Evolutionary conservation across 257 asterid genomes (phyloP).

Genomic region (Solanum stenotomum): DNA sequence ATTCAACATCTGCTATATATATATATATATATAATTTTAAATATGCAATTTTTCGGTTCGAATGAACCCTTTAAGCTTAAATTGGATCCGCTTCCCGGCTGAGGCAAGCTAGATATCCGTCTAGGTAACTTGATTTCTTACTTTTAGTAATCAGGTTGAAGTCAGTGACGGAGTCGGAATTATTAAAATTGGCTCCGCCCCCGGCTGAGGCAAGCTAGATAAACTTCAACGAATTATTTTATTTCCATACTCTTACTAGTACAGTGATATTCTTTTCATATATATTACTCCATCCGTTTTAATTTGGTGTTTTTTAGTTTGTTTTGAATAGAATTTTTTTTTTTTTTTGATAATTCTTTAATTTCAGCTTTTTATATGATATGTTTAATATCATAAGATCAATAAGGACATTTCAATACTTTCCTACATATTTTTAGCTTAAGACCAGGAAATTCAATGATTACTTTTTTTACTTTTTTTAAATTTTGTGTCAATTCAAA

Average conservation of each 20-base stretch:
- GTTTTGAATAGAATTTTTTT: too few relatives aligned
- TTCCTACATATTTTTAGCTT: background rate
- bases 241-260: background rate
- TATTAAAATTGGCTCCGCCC: too few relatives aligned
- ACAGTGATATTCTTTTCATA: background rate
- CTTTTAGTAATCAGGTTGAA: background rate
- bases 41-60: too few relatives aligned
- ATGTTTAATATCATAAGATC: too few relatives aligned
- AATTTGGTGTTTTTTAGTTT: background rate
- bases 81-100: too few relatives aligned
- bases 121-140: constrained; percentile 4
- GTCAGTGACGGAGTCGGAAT: background rate
- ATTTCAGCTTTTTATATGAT: too few relatives aligned
- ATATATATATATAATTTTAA: too few relatives aligned
- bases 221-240: background rate
- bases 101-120: background rate
- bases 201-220: background rate
- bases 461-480: too few relatives aligned
- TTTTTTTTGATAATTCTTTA: too few relatives aligned
- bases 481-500: background rate
- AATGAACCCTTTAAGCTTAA: too few relatives aligned
- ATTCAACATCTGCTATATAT: too few relatives aligned
- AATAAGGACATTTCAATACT: background rate
- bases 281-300: background rate
- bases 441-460: too few relatives aligned